Evolutionary conservation across 306 rosid species (phyloP).

Genomic region (Cicer bijugum): DNA sequence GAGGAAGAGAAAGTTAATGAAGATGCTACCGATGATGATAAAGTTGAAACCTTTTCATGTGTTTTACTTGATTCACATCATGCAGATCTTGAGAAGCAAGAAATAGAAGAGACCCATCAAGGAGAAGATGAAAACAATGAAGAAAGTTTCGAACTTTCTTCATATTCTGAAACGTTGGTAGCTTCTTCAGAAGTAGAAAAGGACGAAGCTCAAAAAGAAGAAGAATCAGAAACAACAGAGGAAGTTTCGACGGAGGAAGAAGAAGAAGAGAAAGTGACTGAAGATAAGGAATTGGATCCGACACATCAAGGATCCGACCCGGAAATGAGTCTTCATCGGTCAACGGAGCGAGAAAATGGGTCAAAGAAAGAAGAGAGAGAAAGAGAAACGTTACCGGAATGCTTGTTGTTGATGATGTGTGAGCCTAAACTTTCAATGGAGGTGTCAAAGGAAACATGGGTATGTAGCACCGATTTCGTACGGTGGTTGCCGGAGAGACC

Average conservation of each 20-base stretch:
- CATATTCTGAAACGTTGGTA: conserved; percentile 23
- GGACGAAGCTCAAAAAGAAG: conserved; percentile 1
- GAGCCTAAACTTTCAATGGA: conserved; percentile 99
- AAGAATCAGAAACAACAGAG: not conserved
- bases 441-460: conserved; percentile 95
- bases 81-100: conserved; percentile 49
- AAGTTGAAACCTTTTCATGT: conserved; percentile 39
- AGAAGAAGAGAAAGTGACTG: conserved; percentile 30
- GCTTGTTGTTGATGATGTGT: conserved; percentile 92
- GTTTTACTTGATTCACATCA: conserved; percentile 31
- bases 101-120: conserved; percentile 34
- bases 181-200: conserved; percentile 44
- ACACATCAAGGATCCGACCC: conserved; percentile 28
- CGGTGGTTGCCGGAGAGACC: conserved; percentile 75
- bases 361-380: conserved; percentile 48
- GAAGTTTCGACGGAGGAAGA: conserved; percentile 44
- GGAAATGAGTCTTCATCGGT: conserved; percentile 11
- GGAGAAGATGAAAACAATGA: conserved; percentile 33
- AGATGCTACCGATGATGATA: conserved; percentile 4
- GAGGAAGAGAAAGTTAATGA: conserved; percentile 30
- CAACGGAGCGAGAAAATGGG: conserved; percentile 38
- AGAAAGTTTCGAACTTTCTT: conserved; percentile 40
- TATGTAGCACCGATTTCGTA: conserved; percentile 82
- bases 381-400: conserved; percentile 65
- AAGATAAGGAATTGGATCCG: conserved; percentile 30